Evolutionary conservation across 2,329 filamentous ascomycete genomes (phyloP).

Genomic region (Hypoxylon sp.): DNA sequence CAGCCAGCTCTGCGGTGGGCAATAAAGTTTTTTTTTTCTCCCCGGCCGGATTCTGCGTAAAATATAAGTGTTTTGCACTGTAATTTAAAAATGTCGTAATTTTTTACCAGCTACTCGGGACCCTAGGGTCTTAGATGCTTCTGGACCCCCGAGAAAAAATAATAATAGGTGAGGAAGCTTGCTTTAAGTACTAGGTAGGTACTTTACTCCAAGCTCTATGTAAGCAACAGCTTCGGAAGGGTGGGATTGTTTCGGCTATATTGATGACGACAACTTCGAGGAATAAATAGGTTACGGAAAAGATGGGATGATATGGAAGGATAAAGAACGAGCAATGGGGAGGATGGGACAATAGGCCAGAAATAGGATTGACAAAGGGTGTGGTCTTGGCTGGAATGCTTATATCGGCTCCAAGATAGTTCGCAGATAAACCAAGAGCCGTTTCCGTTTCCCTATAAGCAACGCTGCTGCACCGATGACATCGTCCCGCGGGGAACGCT

Average conservation of each 20-base stretch:
- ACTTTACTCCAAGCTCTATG: slow-evolving; percentile 24
- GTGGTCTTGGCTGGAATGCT: slow-evolving; percentile 40
- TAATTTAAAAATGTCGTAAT: slow-evolving; percentile 47
- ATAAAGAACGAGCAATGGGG: slow-evolving; percentile 20
- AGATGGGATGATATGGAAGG: slow-evolving; percentile 24
- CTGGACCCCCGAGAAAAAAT: slow-evolving; percentile 33
- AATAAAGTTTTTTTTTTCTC: slow-evolving; percentile 31
- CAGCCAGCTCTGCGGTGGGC: slow-evolving; percentile 36
- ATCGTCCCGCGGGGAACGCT: slow-evolving; percentile 45
- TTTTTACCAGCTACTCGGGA: slow-evolving; percentile 48
- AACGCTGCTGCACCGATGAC: slow-evolving; percentile 44
- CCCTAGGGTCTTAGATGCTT: slow-evolving; percentile 37
- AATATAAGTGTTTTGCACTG: slow-evolving; percentile 28
- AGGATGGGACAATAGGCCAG: slow-evolving; percentile 28
- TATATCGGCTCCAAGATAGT: slow-evolving; percentile 40
- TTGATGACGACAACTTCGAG: slow-evolving; percentile 30
- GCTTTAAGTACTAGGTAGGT: slow-evolving; percentile 6
- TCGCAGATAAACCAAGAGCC: slow-evolving; percentile 47
- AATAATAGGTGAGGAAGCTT: slow-evolving; percentile 29
- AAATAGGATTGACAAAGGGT: slow-evolving; percentile 40
- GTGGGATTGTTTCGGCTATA: slow-evolving; percentile 16
- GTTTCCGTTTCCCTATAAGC: slow-evolving; percentile 44
- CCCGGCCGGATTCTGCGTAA: slow-evolving; percentile 18
- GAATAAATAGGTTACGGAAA: slow-evolving; percentile 20
- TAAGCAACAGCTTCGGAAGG: slow-evolving; percentile 17